Evolutionary conservation across 257 asterid species (phyloP), one percentile per base, ranked within the genome.

Genomic region (Ilex asprella): DNA sequence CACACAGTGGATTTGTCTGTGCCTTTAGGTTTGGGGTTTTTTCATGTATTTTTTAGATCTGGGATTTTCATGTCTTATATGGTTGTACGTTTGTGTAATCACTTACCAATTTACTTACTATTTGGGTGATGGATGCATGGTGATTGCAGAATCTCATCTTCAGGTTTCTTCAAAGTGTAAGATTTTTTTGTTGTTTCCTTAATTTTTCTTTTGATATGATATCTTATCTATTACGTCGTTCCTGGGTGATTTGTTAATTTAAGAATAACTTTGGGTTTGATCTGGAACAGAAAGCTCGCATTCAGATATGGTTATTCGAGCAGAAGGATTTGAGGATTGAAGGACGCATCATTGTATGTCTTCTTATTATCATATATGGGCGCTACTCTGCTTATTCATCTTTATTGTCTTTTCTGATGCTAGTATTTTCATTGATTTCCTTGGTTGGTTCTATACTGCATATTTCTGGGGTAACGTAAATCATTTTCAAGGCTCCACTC

Each of bases 161-260:
- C 84, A 82, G 86, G 66, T 82, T 82, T 74, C 89, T 82, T 66
- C 86, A 82, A 43, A 82, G 86, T 56, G 91, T 84, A 77, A 75
- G 88, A 65, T 39, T 2, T 39, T 2, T 11, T 35, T 14, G 3
- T 30, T 35, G 3, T 53, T 21, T 7, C 10, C 52, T 16, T 15
- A 31, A 0, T 61, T 56, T 3, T 31, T 55, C 60, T 3, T 55
- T 39, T 32, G 12, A 39, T 35, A 10, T 54, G 50, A 15, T 31
- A 41, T 3, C 31, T 21, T 27, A 35, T 3, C 41, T 35, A 3
- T 35, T 35, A 35, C 41, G 8, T 35, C 7, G 41, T 35, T 35
- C 41, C 41, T 35, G 2, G 8, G 8, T 35, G 5, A 35, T 35
- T 35, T 1, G 41, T 8, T 10, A 46, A 46, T 46, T 46, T 10